Evolutionary conservation across 1,284 basidiomycete genomes (phyloP), one percentile per base, ranked within the genome.

Genomic region (Pseudozyma sp.): DNA sequence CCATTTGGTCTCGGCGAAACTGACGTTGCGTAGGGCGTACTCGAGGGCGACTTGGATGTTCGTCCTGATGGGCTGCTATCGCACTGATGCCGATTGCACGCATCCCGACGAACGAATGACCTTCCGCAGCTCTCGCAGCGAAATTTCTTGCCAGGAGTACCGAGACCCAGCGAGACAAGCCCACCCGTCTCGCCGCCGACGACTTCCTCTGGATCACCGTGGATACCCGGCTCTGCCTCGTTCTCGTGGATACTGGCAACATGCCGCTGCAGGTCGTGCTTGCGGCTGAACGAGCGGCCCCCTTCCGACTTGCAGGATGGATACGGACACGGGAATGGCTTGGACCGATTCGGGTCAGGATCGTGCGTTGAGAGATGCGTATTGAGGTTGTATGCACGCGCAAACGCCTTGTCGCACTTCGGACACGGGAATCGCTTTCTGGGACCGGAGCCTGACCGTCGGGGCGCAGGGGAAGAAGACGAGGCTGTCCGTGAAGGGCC

Each of bases 351-450:
- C 43, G 80, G 80, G 34, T 83, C 80, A 17, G 93, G 92, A 81
- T 94, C 92, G 84, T 94, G 93, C 3, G 93, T 94, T 6, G 91
- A 90, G 87, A 93, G 90, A 84, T 94, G 93, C 0, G 93, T 94
- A 87, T 94, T 94, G 61, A 94, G 85, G 78, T 94, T 94, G 85
- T 92, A 94, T 0, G 92, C 92, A n/a, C 93, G 88, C 19, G 92
- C 93, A 78, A 94, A 94, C 0, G 92, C 93, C 90, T 79, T 77
- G 29, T 78, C 73, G 59, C 81, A 83, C 43, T 77, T 78, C 37
- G 73, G 70, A 53, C 81, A 83, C 42, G 75, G 76, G 57, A 81
- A 82, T 1, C 78, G 71, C 55, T 83, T 83, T 24, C 67, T 62
- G 2, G 72, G 66, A 9, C 51, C 54, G 11, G 59, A 54, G 14